Conservation (phyloP, 1,139 yeast species). For the Suhomyces terraborum region DNA sequence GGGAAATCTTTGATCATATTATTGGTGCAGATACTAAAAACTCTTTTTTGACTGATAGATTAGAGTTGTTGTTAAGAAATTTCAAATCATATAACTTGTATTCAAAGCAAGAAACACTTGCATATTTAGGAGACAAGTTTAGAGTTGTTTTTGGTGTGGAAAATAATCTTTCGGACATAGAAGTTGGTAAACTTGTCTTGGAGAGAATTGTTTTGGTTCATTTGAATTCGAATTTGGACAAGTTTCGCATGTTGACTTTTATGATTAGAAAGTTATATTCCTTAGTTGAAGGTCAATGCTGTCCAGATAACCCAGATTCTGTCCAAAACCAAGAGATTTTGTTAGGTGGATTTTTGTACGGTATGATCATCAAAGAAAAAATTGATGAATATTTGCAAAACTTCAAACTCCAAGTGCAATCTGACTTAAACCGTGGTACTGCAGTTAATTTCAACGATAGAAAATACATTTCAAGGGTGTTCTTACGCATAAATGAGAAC, state of each 20-base stretch:
- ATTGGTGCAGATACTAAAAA: constrained; percentile 85
- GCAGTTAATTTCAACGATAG: constrained; percentile 84
- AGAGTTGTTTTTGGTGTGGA: constrained; percentile 90
- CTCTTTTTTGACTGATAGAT: constrained; percentile 96
- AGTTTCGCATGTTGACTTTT: constrained; percentile 82
- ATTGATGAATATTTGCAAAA: constrained; percentile 86
- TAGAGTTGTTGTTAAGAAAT: constrained; percentile 86
- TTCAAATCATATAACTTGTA: constrained; percentile 79
- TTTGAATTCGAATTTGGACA: constrained; percentile 68
- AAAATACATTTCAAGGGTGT: constrained; percentile 79
- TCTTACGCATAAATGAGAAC: constrained; percentile 82
- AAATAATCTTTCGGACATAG: constrained; percentile 83
- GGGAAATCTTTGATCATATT: constrained; percentile 94
- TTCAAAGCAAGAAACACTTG: constrained; percentile 84
- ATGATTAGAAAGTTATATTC: constrained; percentile 96
- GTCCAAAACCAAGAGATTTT: constrained; percentile 98
- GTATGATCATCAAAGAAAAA: constrained; percentile 95
- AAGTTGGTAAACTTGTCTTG: constrained; percentile 86
- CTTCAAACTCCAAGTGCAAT: constrained; percentile 70
- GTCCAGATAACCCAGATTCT: constrained; percentile 98
- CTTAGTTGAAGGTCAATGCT: constrained; percentile 93
- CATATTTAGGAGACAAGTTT: constrained; percentile 93
- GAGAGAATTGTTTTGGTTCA: constrained; percentile 88
- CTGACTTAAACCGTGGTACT: constrained; percentile 79
- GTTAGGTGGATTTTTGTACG: constrained; percentile 93